These are phyloP conservation scores for Parachaetomium inaequale DNA, from an alignment of 495 filamentous ascomycete genomes.

Conservation along the genomic window DNA sequence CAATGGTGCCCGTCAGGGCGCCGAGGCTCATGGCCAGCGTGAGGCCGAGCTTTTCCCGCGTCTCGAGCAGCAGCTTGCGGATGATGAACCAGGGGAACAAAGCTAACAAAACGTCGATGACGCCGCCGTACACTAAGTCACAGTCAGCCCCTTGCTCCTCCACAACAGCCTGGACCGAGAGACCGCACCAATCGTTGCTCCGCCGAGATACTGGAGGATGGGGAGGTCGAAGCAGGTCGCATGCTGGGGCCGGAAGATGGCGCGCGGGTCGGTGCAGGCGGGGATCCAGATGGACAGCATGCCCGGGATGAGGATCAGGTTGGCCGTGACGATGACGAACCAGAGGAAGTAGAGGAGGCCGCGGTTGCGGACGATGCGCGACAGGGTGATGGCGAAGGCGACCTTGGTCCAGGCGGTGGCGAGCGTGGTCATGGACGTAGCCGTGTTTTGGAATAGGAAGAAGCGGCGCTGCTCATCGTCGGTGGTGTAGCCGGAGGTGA, in stretches of 20 bases:
- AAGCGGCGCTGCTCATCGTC: slow-evolving; percentile 12
- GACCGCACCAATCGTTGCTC: slow-evolving; percentile 17
- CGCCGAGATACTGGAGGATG: slow-evolving; percentile 18
- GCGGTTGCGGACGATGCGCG: slow-evolving; percentile 14
- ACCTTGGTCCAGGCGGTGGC: slow-evolving; percentile 25
- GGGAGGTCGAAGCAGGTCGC: slow-evolving; percentile 10
- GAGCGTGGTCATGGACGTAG: slow-evolving; percentile 16
- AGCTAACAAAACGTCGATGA: slow-evolving; percentile 36
- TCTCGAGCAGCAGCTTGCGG: slow-evolving; percentile 31
- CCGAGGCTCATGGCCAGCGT: slow-evolving; percentile 36
- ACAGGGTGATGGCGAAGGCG: slow-evolving; percentile 24
- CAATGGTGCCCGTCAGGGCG: slow-evolving; percentile 20
- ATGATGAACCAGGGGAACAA: slow-evolving; percentile 35
- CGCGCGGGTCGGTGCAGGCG: slow-evolving; percentile 21
- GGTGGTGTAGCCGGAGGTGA: slow-evolving; percentile 13
- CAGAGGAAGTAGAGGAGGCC: slow-evolving; percentile 16
- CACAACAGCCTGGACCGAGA: not conserved
- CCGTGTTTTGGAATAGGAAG: slow-evolving; percentile 23
- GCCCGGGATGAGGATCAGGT: slow-evolving; percentile 21
- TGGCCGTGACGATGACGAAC: slow-evolving; percentile 20
- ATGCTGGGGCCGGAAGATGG: slow-evolving; percentile 13
- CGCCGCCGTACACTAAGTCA: slow-evolving; percentile 18
- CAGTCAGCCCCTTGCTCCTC: not conserved
- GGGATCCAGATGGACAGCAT: slow-evolving; percentile 24
- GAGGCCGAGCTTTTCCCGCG: slow-evolving; percentile 35